phyloP scores from a whole-genome alignment of 2,329 filamentous ascomycete genomes.

The Fusarium xyrophilum region DNA sequence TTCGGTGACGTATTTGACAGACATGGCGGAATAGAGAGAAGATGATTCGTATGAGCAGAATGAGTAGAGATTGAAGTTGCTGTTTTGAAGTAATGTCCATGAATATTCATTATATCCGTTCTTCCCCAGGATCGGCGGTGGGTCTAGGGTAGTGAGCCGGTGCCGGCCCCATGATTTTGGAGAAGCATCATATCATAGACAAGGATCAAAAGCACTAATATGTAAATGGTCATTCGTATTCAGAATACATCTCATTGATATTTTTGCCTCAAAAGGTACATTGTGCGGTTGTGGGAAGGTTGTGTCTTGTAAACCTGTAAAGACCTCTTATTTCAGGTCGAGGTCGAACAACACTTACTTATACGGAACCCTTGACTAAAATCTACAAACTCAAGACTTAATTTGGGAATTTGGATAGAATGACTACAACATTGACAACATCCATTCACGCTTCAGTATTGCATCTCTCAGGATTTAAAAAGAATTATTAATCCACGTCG shows the following conservation, averaged over 20 bases:
- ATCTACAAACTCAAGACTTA: background rate
- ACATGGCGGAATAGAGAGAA: slow-evolving; percentile 23
- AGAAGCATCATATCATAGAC: background rate
- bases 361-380: fast-evolving
- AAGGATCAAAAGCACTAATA: background rate
- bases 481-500: slow-evolving; percentile 15
- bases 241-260: background rate
- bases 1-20: slow-evolving; percentile 43
- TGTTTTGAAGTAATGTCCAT: background rate
- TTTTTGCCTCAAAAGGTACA: background rate
- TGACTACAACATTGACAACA: background rate
- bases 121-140: slow-evolving; percentile 14
- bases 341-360: fast-evolving
- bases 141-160: slow-evolving; percentile 29
- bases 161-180: background rate
- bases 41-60: background rate
- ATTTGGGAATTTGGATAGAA: fast-evolving
- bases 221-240: background rate
- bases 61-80: background rate
- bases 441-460: fast-evolving
- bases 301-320: no score
- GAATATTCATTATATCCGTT: background rate
- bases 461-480: background rate
- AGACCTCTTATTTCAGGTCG: background rate
- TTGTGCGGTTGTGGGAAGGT: background rate